Evolutionary conservation across 352 stramenopile genomes (phyloP).

Genomic region (Pythium chondricola): DNA sequence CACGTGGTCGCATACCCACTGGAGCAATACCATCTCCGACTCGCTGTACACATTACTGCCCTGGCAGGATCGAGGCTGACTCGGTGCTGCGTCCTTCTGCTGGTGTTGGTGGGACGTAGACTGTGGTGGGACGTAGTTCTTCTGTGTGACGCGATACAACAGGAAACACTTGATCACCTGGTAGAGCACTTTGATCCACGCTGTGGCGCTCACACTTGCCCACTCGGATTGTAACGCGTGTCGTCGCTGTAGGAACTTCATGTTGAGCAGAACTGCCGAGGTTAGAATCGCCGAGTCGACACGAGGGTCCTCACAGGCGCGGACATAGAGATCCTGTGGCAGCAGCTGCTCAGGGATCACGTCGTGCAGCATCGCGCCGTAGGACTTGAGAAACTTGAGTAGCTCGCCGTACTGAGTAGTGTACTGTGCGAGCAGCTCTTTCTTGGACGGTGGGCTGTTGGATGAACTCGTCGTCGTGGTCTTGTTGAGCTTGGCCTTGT

Average conservation of each 20-base stretch:
- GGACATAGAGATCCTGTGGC: slow-evolving; percentile 72
- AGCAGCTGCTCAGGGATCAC: slow-evolving; percentile 80
- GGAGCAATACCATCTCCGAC: slow-evolving; percentile 85
- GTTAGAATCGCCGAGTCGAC: slow-evolving; percentile 43
- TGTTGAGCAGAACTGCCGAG: slow-evolving; percentile 20
- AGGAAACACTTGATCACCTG: slow-evolving; percentile 93
- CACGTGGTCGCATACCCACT: slow-evolving; percentile 86
- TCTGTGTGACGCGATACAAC: slow-evolving; percentile 84
- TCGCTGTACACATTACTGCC: slow-evolving; percentile 91
- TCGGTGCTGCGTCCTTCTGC: background rate
- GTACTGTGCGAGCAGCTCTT: slow-evolving; percentile 50
- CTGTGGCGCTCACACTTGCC: slow-evolving; percentile 29
- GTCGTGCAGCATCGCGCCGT: slow-evolving; percentile 88
- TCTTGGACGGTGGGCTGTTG: slow-evolving; percentile 28
- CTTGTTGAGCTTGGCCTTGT: slow-evolving; percentile 20
- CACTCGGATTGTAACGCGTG: slow-evolving; percentile 56
- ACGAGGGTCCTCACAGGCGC: slow-evolving; percentile 60
- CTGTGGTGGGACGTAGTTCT: slow-evolving; percentile 41
- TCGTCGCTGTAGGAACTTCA: slow-evolving; percentile 53
- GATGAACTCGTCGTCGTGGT: background rate
- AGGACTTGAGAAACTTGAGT: slow-evolving; percentile 89
- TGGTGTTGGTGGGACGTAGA: background rate
- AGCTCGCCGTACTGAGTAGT: slow-evolving; percentile 79
- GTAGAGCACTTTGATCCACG: slow-evolving; percentile 87
- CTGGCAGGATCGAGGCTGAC: slow-evolving; percentile 23